These are phyloP conservation scores for Russula sp. DNA, from an alignment of 768 basidiomycete species.

Conservation along the genomic window DNA sequence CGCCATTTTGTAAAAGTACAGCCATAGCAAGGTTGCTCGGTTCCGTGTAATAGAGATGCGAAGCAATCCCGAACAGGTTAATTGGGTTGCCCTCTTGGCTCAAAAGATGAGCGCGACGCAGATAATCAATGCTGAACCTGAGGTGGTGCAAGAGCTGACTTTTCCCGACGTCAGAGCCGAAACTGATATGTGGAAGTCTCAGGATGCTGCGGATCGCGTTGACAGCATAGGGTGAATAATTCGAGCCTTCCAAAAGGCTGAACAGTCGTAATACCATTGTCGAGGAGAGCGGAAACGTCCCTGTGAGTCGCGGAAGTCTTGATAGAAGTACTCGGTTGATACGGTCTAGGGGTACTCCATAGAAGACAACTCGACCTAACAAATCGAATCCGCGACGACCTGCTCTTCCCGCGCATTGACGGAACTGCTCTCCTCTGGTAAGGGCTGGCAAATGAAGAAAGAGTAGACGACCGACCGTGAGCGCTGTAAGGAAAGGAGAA, in stretches of 20 bases:
- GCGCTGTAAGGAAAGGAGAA: slow-evolving; percentile 51
- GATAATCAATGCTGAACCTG: slow-evolving; percentile 65
- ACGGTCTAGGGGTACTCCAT: slow-evolving; percentile 55
- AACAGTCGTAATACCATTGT: slow-evolving; percentile 59
- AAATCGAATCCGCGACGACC: slow-evolving; percentile 66
- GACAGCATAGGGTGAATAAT: slow-evolving; percentile 40
- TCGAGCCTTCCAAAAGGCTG: slow-evolving; percentile 57
- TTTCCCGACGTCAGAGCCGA: slow-evolving; percentile 46
- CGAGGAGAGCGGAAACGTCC: slow-evolving; percentile 58
- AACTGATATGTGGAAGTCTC: slow-evolving; percentile 50
- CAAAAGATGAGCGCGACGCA: slow-evolving; percentile 50
- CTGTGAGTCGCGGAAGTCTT: slow-evolving; percentile 51
- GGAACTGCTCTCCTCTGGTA: slow-evolving; percentile 38
- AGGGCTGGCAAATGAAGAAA: not conserved
- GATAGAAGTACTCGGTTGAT: slow-evolving; percentile 60
- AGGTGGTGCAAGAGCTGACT: slow-evolving; percentile 58
- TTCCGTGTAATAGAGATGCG: slow-evolving; percentile 58
- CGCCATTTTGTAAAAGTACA: slow-evolving; percentile 47
- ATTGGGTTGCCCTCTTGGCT: slow-evolving; percentile 48
- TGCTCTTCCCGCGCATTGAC: slow-evolving; percentile 68
- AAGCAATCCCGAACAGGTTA: slow-evolving; percentile 46
- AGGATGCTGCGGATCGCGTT: slow-evolving; percentile 46
- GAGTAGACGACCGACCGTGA: slow-evolving; percentile 40
- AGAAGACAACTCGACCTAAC: slow-evolving; percentile 66
- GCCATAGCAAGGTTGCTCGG: slow-evolving; percentile 65